phyloP scores from a whole-genome alignment of 306 rosid genomes.

The Quillaja saponaria region DNA sequence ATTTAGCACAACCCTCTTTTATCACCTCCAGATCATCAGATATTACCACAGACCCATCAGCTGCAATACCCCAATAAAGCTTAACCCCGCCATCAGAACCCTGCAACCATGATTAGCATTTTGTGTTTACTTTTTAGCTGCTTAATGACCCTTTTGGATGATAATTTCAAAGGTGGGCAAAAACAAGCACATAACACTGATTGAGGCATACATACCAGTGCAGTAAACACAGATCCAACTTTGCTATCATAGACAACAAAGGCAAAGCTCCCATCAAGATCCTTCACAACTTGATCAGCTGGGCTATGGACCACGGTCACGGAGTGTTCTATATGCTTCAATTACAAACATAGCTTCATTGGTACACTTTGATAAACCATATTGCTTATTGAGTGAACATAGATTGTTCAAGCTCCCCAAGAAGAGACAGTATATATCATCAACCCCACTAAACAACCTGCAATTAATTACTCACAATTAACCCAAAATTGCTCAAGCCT shows the following conservation, averaged over 20 bases:
- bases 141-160: neutral
- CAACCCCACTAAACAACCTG: constrained; percentile 87
- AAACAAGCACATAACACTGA: neutral
- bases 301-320: constrained; percentile 98
- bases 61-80: constrained; percentile 94
- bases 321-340: constrained; percentile 85
- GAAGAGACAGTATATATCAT: constrained; percentile 84
- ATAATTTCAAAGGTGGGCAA: neutral
- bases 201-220: constrained; percentile 55
- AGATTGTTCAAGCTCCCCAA: constrained; percentile 84
- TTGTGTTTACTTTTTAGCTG: neutral
- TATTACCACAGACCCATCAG: constrained; percentile 93
- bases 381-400: constrained; percentile 58
- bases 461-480: neutral
- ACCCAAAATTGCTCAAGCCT: neutral
- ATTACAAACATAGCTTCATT: constrained; percentile 88
- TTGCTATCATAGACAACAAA: constrained; percentile 95
- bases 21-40: constrained; percentile 85
- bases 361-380: constrained; percentile 66
- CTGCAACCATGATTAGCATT: constrained; percentile 37
- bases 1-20: constrained; percentile 94
- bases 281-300: constrained; percentile 93
- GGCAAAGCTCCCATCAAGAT: constrained; percentile 91
- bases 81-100: constrained; percentile 96
- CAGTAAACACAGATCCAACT: constrained; percentile 77